Conservation (phyloP, 345 rosid species). For the Isatis tinctoria region DNA sequence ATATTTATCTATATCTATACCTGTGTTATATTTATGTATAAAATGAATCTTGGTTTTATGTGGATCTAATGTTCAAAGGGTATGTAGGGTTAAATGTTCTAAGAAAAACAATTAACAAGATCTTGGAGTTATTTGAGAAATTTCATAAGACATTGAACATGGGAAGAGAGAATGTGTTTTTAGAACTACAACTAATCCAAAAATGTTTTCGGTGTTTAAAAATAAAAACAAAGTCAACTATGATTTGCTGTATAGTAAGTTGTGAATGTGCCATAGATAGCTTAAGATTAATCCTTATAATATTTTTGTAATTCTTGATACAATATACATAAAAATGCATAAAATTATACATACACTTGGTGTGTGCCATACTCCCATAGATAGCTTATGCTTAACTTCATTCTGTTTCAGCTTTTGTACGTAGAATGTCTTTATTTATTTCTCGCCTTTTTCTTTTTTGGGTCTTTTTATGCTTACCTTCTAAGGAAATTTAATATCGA, state of each 20-base stretch:
- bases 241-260: constrained; percentile 27
- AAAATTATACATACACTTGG: neutral
- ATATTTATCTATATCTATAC: constrained; percentile 19
- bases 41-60: constrained; percentile 32
- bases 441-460: constrained; percentile 7
- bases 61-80: constrained; percentile 44
- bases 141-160: constrained; percentile 62
- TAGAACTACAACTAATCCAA: constrained; percentile 35
- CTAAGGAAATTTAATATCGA: neutral
- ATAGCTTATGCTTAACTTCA: constrained; percentile 21
- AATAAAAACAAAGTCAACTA: constrained; percentile 24
- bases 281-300: constrained; percentile 11
- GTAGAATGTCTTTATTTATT: constrained; percentile 30
- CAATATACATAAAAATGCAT: neutral
- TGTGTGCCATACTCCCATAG: constrained; percentile 5
- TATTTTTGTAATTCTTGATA: neutral
- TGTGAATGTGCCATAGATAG: constrained; percentile 11
- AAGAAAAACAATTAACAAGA: neutral
- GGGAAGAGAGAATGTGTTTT: constrained; percentile 55
- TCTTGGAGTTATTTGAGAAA: constrained; percentile 34
- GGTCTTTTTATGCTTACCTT: constrained; percentile 35
- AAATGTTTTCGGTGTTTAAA: constrained; percentile 18
- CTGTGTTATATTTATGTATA: neutral
- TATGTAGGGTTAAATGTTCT: constrained; percentile 37
- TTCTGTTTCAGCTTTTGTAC: constrained; percentile 33